Base-by-base conservation (phyloP, 192 early-diverging fungal genomes). In the Podila epicladia region DNA sequence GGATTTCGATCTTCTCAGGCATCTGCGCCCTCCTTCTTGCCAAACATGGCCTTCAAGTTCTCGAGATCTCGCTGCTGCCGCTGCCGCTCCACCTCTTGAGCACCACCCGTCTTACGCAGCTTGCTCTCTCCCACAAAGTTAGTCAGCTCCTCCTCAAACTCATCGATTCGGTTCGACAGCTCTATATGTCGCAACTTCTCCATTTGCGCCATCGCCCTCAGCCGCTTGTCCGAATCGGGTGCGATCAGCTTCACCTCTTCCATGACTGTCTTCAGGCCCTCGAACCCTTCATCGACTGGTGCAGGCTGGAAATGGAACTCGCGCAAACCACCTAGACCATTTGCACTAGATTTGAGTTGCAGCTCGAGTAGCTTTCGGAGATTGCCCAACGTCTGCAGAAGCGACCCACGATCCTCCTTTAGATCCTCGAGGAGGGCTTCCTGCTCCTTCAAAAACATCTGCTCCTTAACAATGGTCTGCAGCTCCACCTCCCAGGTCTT, bases 401-500 rank as follows among this genome's bases (percentile, higher is more conserved):
- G 65, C 3, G 90, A 89, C 58, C 84, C 75, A 3, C 86, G 74
- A 41, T 94, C 93, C 60, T 93, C 92, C 11, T 87, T 80, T 20
- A 96, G 76, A 64, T 92, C 92, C 22, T 88, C 87, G 22, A 96
- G 67, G 60, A 93, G 69, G 4, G 85, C 87, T 80, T 94, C 93
- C 22, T 93, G 91, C 28, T 96, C 93, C 78, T 93, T 96, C 71
- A 94, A 84, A 58, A 93, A 92, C 71, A 89, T 82, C 73, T 96
- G 93, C 66, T 96, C 94, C 64, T 91, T 89, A 26, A 96, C 83
- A 63, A 96, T 92, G 33, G 86, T 92, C 65, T 96, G 92, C 53
- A 96, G 75, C 74, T 96, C 94, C 11, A 91, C 89, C 72, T 94
- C 93, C 94, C 94, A 96, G 2, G 89, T 92, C 82, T 90, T 91